These are phyloP conservation scores for Lasiosphaeriaceae sp. DNA, from an alignment of 495 filamentous ascomycete species.

Conservation along the genomic window DNA sequence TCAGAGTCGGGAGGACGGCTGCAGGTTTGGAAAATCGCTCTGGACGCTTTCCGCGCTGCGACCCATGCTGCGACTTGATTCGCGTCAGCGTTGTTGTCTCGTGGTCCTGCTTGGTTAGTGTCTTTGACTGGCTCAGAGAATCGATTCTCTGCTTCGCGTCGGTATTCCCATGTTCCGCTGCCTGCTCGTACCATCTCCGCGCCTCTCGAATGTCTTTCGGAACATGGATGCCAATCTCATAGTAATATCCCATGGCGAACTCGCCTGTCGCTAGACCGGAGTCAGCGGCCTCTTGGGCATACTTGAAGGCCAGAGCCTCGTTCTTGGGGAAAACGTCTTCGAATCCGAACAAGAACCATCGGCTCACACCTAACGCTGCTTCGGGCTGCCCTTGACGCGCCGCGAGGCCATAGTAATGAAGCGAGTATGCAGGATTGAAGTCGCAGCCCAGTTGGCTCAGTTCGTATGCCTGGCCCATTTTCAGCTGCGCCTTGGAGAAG, in stretches of 20 bases:
- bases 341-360: conserved; percentile 96
- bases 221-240: conserved; percentile 91
- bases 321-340: conserved; percentile 91
- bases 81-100: conserved; percentile 83
- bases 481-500: conserved; percentile 94
- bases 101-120: conserved; percentile 84
- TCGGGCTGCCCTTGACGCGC: conserved; percentile 84
- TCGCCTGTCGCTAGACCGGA: conserved; percentile 83
- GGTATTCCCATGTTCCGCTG: conserved; percentile 85
- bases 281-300: conserved; percentile 80
- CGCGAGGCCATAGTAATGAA: conserved; percentile 95
- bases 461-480: conserved; percentile 96
- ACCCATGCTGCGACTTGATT: conserved; percentile 91
- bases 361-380: conserved; percentile 93
- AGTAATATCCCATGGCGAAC: conserved; percentile 96
- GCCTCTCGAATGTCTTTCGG: conserved; percentile 78
- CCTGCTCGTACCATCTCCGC: conserved; percentile 83
- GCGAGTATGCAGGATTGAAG: conserved; percentile 84
- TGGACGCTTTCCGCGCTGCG: conserved; percentile 67
- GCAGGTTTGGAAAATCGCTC: conserved; percentile 54
- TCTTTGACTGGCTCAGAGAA: conserved; percentile 79
- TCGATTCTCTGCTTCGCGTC: conserved; percentile 81
- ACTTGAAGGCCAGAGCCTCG: conserved; percentile 85
- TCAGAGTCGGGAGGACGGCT: conserved; percentile 51
- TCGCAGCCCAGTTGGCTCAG: conserved; percentile 89